Conservation (phyloP, 148 eudicot species). For the Spergularia marina region DNA sequence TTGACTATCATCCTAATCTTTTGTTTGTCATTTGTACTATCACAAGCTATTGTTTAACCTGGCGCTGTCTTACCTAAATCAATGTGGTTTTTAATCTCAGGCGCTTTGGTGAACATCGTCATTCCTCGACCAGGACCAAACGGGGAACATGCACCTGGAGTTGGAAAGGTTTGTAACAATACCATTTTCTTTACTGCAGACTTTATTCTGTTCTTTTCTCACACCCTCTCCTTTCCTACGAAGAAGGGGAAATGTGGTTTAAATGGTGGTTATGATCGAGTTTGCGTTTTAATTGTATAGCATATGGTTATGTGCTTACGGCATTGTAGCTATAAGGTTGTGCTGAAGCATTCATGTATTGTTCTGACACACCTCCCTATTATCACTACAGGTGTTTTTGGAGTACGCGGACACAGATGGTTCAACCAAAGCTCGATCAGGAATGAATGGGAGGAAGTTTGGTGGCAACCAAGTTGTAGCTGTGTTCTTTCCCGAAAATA, state of each 20-base stretch:
- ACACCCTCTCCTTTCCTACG: background rate
- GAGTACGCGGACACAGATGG: constrained; percentile 76
- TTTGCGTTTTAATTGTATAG: background rate
- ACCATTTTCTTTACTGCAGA: too few relatives aligned
- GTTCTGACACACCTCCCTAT: background rate
- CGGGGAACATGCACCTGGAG: constrained; percentile 73
- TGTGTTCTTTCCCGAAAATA: constrained; percentile 72
- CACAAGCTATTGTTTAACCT: background rate
- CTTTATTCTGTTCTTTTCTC: background rate
- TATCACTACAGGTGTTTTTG: constrained; percentile 63
- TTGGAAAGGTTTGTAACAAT: constrained; percentile 74
- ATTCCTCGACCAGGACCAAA: constrained; percentile 82
- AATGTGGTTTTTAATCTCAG: constrained; percentile 35
- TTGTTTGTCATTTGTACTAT: background rate
- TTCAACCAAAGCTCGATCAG: constrained; percentile 63
- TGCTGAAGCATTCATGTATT: background rate
- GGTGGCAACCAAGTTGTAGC: constrained; percentile 81
- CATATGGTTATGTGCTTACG: too few relatives aligned
- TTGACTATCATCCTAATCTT: background rate
- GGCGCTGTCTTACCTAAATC: background rate
- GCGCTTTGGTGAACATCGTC: constrained; percentile 67
- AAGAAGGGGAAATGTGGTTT: background rate
- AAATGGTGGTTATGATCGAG: background rate
- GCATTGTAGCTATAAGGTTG: background rate
- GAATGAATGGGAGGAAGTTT: constrained; percentile 80